Evolutionary conservation across 306 rosid genomes (phyloP).

Genomic region (Gastrolobium villosum): DNA sequence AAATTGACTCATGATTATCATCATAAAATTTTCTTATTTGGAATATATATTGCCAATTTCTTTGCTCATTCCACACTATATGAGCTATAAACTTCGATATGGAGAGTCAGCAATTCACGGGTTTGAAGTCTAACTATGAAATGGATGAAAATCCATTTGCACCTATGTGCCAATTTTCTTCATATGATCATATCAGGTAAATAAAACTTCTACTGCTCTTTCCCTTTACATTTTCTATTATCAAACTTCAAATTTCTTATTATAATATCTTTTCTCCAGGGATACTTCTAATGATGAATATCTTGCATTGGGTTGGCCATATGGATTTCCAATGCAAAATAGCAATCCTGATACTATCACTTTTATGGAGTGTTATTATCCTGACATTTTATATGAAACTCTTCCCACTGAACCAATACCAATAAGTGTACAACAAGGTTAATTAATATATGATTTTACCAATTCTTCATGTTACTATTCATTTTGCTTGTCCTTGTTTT

Average conservation of each 20-base stretch:
- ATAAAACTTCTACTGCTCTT: not conserved
- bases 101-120: conserved; percentile 38
- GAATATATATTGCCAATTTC: conserved; percentile 33
- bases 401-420: conserved; percentile 45
- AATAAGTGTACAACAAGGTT: conserved; percentile 56
- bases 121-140: conserved; percentile 44
- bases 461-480: not conserved
- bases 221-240: not conserved
- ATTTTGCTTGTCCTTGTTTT: not conserved
- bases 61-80: not conserved
- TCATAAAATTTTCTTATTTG: conserved; percentile 23
- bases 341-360: conserved; percentile 49
- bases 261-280: conserved; percentile 17
- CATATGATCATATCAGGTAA: conserved; percentile 45
- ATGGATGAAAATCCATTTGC: conserved; percentile 50
- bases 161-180: conserved; percentile 38
- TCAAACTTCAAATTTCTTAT: conserved; percentile 1
- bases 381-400: conserved; percentile 46
- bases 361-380: conserved; percentile 37
- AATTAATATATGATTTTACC: not conserved
- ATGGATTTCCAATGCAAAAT: conserved; percentile 54
- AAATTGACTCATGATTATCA: conserved; percentile 21
- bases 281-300: conserved; percentile 40
- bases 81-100: conserved; percentile 7
- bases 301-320: conserved; percentile 50